Evolutionary conservation across 148 eudicot species (phyloP), one percentile per base, ranked within the genome.

Genomic region (Polygonum maritimum): DNA sequence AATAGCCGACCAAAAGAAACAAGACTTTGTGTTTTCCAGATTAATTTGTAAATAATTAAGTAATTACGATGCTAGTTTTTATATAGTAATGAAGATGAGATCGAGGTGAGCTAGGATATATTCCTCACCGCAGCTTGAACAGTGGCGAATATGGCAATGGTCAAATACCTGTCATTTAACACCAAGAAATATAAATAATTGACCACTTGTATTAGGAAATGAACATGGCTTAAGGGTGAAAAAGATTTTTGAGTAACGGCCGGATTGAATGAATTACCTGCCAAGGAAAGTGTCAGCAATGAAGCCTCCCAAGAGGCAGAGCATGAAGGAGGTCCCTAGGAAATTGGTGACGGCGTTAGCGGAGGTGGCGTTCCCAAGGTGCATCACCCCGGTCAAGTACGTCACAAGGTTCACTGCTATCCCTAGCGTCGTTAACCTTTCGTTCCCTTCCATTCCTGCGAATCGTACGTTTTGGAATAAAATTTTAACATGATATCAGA

Each of bases 301-400:
- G 74, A 94, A 94, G 33, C 98, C 98, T n/a, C 98, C 98, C 38
- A 94, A 84, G 70, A 94, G 84, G 74, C 90, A 88, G 33, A 94
- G 89, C 93, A 94, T 88, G 82, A 91, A 94, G 38, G 98, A 94
- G 48, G 98, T 89, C 45, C 98, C 98, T 55, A 94, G 78, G 74
- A 94, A 94, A 58, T 94, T 94, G 39, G 98, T 94, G 77, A 91
- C 97, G 0, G 85, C 87, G 80, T 94, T 94, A 45, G 98, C 98
- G 0, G 98, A 84, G 48, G 65, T 73, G 14, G 98, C 97, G 82
- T 86, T 90, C 16, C 98, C 95, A 71, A 91, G 75, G 82, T 94
- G 98, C 98, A 94, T 94, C 0, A 95, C 88, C 6, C 82, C 88
- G 0, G 95, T 94, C 75, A 91, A 54, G 74, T 94, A 94, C 0